Evolutionary conservation across 805 yeast genomes (phyloP), one percentile per base, ranked within the genome.

Genomic region (Lipomyces yamadae): DNA sequence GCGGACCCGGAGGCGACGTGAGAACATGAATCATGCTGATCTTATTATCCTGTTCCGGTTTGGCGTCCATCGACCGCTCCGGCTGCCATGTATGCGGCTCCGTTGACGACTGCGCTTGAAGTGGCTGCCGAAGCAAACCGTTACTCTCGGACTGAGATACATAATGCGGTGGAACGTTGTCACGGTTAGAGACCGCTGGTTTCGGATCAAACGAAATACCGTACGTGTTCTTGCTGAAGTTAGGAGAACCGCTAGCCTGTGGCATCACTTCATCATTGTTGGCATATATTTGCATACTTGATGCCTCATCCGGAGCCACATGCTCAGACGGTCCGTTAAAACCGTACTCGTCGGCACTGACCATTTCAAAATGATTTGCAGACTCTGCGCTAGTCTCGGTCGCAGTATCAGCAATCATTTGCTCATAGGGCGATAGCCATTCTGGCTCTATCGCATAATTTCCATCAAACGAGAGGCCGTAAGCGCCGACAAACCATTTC

Each of bases 401-500:
- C 5, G 65, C 13, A 3, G 58, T 34, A 15, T 42, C 48, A n/a
- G 24, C 48, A n/a, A 48, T 18, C n/a, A 56, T 34, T n/a, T 8
- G 34, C 24, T 34, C 42, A 33, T n/a, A 35, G 15, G 42, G 45
- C 58, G 34, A 34, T 7, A 33, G n/a, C 63, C 63, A 63, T 13
- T 62, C 68, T n/a, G 35, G 60, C 10, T 66, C 69, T 48, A 35
- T 30, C 2, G 62, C 59, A 54, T 56, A 67, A 34, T 64, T 65
- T 11, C 66, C 65, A 37, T 68, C 69, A 52, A 68, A 68, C 2
- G 61, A 66, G 30, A 68, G 53, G 11, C 71, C 71, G 42, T 64
- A 68, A 4, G 71, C 34, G 30, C 62, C 70, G 10, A 68, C 56
- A 34, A 68, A 62, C 71, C 71, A 68, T 33, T 63, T 66, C 65